Evolutionary conservation across 257 asterid genomes (phyloP).

Genomic region (Euphrasia confusa): DNA sequence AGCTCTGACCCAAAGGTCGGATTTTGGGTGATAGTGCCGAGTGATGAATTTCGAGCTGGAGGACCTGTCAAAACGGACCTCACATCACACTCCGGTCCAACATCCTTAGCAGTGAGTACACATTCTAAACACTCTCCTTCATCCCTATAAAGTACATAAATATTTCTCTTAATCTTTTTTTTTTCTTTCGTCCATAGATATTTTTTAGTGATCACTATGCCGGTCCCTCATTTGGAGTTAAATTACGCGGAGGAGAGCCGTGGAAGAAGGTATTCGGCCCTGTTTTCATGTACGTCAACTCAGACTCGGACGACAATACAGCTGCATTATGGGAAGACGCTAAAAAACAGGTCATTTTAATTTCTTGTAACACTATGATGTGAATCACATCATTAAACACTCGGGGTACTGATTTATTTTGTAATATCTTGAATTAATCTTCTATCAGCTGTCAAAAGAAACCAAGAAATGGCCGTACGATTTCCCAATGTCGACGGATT

Average conservation of each 20-base stretch:
- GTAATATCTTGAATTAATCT: background rate
- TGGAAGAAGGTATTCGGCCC: conserved; percentile 74
- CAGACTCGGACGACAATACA: conserved; percentile 30
- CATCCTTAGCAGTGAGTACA: conserved; percentile 46
- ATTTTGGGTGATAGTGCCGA: conserved; percentile 67
- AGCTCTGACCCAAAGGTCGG: conserved; percentile 35
- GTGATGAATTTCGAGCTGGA: conserved; percentile 58
- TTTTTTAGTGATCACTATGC: conserved; percentile 57
- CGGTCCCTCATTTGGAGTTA: conserved; percentile 34
- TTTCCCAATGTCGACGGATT: conserved; percentile 54
- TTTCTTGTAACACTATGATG: background rate
- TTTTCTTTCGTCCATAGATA: conserved; percentile 22
- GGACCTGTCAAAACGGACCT: conserved; percentile 62
- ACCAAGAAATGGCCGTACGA: conserved; percentile 73
- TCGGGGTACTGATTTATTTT: background rate
- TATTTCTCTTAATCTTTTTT: no score
- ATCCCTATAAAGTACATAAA: no score
- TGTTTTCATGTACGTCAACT: conserved; percentile 51
- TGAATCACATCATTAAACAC: background rate
- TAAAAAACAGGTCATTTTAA: conserved; percentile 41
- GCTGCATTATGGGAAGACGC: conserved; percentile 59
- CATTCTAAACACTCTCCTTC: background rate
- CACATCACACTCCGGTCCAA: conserved; percentile 57
- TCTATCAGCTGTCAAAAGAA: conserved; percentile 38
- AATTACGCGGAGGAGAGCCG: conserved; percentile 39